Evolutionary conservation across 164 flowering plant species (phyloP), one percentile per base, ranked within the genome.

Genomic region (Akebia trifoliata): DNA sequence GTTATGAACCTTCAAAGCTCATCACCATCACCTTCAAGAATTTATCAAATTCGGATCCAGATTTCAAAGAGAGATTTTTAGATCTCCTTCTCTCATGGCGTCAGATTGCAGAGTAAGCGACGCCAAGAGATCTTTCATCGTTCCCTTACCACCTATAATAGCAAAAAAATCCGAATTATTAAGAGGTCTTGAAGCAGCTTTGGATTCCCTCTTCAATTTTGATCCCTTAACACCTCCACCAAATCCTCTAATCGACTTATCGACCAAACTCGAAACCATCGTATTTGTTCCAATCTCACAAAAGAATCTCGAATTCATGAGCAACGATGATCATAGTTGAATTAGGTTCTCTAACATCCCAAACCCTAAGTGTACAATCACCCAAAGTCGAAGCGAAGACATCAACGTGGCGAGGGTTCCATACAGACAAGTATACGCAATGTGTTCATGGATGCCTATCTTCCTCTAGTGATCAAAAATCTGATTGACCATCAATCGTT

Each of bases 361-460:
- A 94, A 21, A 94, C 54, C 34, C 97, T 75, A 32, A 82, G 70
- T 1, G 99, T 94, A 28, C 87, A 89, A 62, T 94, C 97, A 1
- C 99, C 95, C 29, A 95, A 87, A 8, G 96, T 95, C 12, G 97
- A 94, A 10, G 96, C 94, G 52, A 90, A 86, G 10, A 93, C 83
- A 52, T 93, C 99, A 15, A 77, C 84, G 51, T 93, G 96, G 18
- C 94, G 69, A 11, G 99, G 99, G 69, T 87, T 90, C 99, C 99
- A 90, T 0, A 72, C 75, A 2, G 86, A 67, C 5, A 87, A 62
- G 66, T 93, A 93, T 15, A 93, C 96, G 69, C 96, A 87, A 52
- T 90, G 74, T 93, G 99, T 69, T 86, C 97, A n/a, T n/a, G n/a
- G n/a, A n/a, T n/a, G n/a, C n/a, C n/a, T n/a, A n/a, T n/a, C n/a